Base-by-base conservation (phyloP, 2,329 filamentous ascomycete species). In the Fusarium sp. region DNA sequence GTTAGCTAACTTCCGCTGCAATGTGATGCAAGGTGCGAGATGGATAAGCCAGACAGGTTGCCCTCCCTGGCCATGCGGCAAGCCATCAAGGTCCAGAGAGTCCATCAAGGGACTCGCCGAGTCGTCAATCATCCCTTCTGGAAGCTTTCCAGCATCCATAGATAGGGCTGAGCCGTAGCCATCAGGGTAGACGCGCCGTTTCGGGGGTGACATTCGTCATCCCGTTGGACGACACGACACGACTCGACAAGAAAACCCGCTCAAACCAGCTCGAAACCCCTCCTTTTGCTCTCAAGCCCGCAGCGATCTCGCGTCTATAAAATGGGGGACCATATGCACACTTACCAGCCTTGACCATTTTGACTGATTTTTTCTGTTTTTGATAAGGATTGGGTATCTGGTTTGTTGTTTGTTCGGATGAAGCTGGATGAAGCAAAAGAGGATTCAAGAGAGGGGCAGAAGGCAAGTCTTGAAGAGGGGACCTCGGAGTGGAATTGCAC, bases 341-440 rank as follows among this genome's bases (percentile, higher is more conserved):
- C 93, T 83, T 91, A 97, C 95, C 94, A 88, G 96, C 95, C 91
- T 98, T 98, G 90, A 98, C 95, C 95, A 98, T 98, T 92, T 92
- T 98, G 93, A 88, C 87, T 88, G 87, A 79, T 88, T 82, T 77
- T 81, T 80, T 82, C 68, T 79, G 82, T 69, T 58, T 60, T 71
- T 37, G 50, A 69, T 78, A 22, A 45, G 54, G 71, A 67, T 63
- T 58, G 60, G 45, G 35, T 65, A 60, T 63, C 43, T 68, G 57
- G 52, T 69, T 64, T 63, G 18, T 52, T 52, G 48, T 52, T 52
- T 65, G 31, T 31, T 58, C 65, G 65, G 39, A 68, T 58, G 64
- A 76, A 74, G 75, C 67, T 73, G 68, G 68, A 68, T 71, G 66
- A 57, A 65, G 37, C 59, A 76, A 68, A 68, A 66, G 74, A 69